Evolutionary conservation across 2,329 filamentous ascomycete genomes (phyloP).

Genomic region (Leptographium radiaticola): DNA sequence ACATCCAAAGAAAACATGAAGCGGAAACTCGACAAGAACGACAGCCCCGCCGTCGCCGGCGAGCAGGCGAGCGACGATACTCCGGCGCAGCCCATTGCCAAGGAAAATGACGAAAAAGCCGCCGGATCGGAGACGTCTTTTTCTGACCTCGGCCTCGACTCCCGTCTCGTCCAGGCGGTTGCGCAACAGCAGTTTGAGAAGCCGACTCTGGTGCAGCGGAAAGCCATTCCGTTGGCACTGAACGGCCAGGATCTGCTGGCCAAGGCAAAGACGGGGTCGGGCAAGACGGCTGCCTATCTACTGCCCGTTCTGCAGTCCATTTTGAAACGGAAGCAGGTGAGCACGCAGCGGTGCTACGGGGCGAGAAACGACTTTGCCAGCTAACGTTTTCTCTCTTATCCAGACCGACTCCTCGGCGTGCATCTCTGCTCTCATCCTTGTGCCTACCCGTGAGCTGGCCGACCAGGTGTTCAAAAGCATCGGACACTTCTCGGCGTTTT

Average conservation of each 20-base stretch:
- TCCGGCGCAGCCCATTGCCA: background rate
- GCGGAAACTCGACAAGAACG: slow-evolving; percentile 41
- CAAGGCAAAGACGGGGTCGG: slow-evolving; percentile 87
- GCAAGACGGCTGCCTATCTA: slow-evolving; percentile 94
- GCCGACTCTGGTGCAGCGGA: slow-evolving; percentile 79
- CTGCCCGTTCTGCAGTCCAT: slow-evolving; percentile 79
- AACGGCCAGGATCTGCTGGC: slow-evolving; percentile 83
- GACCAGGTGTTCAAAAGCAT: slow-evolving; percentile 77
- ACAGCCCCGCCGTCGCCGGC: slow-evolving; percentile 18
- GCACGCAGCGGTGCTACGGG: background rate
- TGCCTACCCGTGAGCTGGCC: slow-evolving; percentile 88
- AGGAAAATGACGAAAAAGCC: slow-evolving; percentile 11
- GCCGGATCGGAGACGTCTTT: slow-evolving; percentile 32
- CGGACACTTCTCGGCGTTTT: slow-evolving; percentile 66
- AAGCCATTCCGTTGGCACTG: slow-evolving; percentile 76
- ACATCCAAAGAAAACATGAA: slow-evolving; percentile 31
- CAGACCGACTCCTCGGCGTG: slow-evolving; percentile 36
- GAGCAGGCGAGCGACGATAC: background rate
- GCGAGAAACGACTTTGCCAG: background rate
- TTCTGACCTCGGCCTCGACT: slow-evolving; percentile 64
- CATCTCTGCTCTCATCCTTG: slow-evolving; percentile 73
- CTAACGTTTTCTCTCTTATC: background rate
- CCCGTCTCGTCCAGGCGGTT: slow-evolving; percentile 74
- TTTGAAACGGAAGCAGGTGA: slow-evolving; percentile 53
- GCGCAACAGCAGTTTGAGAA: slow-evolving; percentile 71